Conservation (phyloP, 2,329 filamentous ascomycete genomes). For the Diaporthe ilicicola region DNA sequence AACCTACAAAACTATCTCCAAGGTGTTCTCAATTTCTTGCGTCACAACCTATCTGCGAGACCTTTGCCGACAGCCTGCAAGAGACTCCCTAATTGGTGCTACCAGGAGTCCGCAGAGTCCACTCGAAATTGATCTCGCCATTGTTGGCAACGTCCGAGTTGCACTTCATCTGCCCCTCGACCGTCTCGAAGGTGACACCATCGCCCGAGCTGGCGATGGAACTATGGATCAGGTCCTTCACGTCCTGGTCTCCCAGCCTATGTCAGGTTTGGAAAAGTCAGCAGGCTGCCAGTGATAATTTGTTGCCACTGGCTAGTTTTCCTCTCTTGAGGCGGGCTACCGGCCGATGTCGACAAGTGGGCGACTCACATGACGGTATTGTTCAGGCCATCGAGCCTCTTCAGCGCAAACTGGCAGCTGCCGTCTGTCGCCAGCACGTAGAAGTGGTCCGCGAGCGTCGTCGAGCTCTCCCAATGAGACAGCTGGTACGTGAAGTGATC, state of each 20-base stretch:
- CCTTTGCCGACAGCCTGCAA: no score
- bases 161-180: slow-evolving; percentile 21
- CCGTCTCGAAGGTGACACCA: slow-evolving; percentile 1
- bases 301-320: background rate
- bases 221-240: background rate
- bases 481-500: slow-evolving; percentile 10
- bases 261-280: background rate
- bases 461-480: slow-evolving; percentile 13
- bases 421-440: background rate
- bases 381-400: slow-evolving; percentile 7
- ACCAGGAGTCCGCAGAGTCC: slow-evolving; percentile 4
- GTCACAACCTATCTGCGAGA: background rate
- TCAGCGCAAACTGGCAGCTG: slow-evolving; percentile 27
- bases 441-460: slow-evolving; percentile 22
- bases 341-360: no score
- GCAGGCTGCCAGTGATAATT: no score
- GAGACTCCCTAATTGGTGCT: background rate
- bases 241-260: slow-evolving; percentile 22
- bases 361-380: slow-evolving; percentile 13
- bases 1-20: no score
- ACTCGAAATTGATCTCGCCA: slow-evolving; percentile 16
- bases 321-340: background rate
- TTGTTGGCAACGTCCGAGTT: background rate
- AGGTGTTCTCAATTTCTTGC: no score
- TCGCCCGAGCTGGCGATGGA: background rate